Conservation (phyloP, 345 rosid genomes). For the Abelmoschus esculentus region DNA sequence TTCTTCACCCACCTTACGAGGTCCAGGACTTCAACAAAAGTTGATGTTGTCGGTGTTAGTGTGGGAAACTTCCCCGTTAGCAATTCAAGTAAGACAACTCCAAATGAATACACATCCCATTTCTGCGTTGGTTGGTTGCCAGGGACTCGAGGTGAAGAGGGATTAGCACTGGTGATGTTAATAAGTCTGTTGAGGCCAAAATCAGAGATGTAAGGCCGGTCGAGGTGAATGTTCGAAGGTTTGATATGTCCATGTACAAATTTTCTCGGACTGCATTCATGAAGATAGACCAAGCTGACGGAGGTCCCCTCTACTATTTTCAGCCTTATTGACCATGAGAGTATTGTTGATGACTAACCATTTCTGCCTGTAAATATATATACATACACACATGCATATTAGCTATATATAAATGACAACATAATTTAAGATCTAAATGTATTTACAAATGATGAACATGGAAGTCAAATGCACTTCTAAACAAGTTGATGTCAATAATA, state of each 20-base stretch:
- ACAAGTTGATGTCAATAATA: background rate
- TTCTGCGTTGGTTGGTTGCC: conserved; percentile 5
- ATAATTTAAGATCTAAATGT: background rate
- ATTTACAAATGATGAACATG: background rate
- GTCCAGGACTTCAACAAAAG: too few relatives aligned
- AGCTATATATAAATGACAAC: too few relatives aligned
- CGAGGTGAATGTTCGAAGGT: conserved; percentile 87
- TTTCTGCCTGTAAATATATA: conserved; percentile 45
- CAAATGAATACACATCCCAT: too few relatives aligned
- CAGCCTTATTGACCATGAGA: conserved; percentile 87
- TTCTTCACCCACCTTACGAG: too few relatives aligned
- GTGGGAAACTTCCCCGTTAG: too few relatives aligned
- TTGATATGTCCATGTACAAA: conserved; percentile 83
- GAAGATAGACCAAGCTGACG: conserved; percentile 85
- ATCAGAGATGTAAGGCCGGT: conserved; percentile 65
- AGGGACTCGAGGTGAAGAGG: conserved; percentile 62
- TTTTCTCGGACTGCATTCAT: conserved; percentile 94
- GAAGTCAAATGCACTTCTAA: background rate
- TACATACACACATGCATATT: too few relatives aligned
- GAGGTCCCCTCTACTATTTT: conserved; percentile 82
- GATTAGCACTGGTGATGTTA: conserved; percentile 58
- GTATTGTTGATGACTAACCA: conserved; percentile 63
- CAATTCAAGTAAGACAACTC: too few relatives aligned
- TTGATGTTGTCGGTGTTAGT: too few relatives aligned
- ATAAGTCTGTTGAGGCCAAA: conserved; percentile 78